These are phyloP conservation scores for Vicia villosa DNA, from an alignment of 306 rosid genomes.

Conservation along the genomic window DNA sequence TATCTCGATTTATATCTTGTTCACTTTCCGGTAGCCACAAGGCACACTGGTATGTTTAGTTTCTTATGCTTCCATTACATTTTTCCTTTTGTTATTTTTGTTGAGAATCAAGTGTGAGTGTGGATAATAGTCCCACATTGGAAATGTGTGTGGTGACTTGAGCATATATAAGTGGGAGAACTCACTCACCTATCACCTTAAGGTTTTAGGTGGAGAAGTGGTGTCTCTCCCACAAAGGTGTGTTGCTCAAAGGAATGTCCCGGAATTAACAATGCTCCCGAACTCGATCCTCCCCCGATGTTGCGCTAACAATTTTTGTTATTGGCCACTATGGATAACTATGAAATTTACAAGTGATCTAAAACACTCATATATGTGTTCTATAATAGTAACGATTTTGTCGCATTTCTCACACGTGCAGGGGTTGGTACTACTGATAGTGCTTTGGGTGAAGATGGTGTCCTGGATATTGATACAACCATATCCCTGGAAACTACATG, in stretches of 20 bases:
- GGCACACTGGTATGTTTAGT: slow-evolving; percentile 62
- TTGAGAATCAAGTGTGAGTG: no score
- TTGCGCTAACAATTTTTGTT: no score
- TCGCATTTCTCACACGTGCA: slow-evolving; percentile 37
- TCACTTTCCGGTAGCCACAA: slow-evolving; percentile 81
- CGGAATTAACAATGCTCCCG: no score
- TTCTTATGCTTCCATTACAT: slow-evolving; percentile 7
- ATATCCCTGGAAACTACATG: slow-evolving; percentile 88
- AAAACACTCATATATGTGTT: not conserved
- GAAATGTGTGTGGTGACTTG: no score
- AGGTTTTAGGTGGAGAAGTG: no score
- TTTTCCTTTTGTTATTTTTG: no score
- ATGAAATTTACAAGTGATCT: not conserved
- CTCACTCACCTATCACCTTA: no score
- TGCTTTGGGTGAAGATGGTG: slow-evolving; percentile 81
- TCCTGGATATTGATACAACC: slow-evolving; percentile 83
- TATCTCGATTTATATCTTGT: slow-evolving; percentile 86
- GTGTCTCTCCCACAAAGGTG: no score
- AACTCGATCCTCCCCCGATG: no score
- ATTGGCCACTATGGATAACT: not conserved
- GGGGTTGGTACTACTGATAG: slow-evolving; percentile 90
- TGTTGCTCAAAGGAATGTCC: no score
- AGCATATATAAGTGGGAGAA: no score
- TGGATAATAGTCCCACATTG: no score
- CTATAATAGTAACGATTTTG: slow-evolving; percentile 15